Conservation (phyloP, 805 yeast genomes). For the Yamadazyma scolyti region DNA sequence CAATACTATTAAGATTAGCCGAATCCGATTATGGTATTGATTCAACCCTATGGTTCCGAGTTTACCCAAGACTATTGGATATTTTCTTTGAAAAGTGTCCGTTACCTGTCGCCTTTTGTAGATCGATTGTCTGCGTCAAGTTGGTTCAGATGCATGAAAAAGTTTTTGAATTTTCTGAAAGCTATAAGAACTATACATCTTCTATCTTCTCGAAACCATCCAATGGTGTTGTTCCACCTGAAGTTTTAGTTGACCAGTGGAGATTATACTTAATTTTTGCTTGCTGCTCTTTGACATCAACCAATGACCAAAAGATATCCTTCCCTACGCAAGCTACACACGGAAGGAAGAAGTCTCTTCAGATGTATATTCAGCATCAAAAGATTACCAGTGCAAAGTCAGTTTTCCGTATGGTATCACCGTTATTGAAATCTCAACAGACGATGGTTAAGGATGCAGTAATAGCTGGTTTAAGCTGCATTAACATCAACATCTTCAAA, state of each 20-base stretch:
- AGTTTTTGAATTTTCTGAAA: slow-evolving; percentile 53
- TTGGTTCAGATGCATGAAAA: slow-evolving; percentile 81
- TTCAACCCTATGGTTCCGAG: slow-evolving; percentile 92
- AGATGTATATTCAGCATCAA: slow-evolving; percentile 81
- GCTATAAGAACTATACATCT: slow-evolving; percentile 30
- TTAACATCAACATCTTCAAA: slow-evolving; percentile 84
- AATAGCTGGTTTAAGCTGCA: slow-evolving; percentile 83
- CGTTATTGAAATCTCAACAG: slow-evolving; percentile 69
- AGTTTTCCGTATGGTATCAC: slow-evolving; percentile 82
- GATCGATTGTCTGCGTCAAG: slow-evolving; percentile 86
- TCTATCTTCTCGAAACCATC: slow-evolving; percentile 32
- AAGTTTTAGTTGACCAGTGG: slow-evolving; percentile 80
- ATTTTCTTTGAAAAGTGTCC: slow-evolving; percentile 80
- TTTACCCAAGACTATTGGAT: slow-evolving; percentile 71
- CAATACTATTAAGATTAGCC: slow-evolving; percentile 71
- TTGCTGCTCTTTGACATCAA: slow-evolving; percentile 85
- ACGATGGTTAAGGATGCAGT: slow-evolving; percentile 76
- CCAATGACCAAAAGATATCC: slow-evolving; percentile 75
- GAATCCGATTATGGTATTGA: slow-evolving; percentile 94
- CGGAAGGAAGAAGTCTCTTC: slow-evolving; percentile 73
- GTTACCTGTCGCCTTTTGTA: slow-evolving; percentile 86
- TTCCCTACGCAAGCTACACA: slow-evolving; percentile 53
- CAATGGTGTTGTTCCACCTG: slow-evolving; percentile 52
- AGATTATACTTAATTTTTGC: slow-evolving; percentile 85
- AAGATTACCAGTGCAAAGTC: slow-evolving; percentile 90